Conservation (phyloP, 768 basidiomycete species). For the Amanita molliuscula region DNA sequence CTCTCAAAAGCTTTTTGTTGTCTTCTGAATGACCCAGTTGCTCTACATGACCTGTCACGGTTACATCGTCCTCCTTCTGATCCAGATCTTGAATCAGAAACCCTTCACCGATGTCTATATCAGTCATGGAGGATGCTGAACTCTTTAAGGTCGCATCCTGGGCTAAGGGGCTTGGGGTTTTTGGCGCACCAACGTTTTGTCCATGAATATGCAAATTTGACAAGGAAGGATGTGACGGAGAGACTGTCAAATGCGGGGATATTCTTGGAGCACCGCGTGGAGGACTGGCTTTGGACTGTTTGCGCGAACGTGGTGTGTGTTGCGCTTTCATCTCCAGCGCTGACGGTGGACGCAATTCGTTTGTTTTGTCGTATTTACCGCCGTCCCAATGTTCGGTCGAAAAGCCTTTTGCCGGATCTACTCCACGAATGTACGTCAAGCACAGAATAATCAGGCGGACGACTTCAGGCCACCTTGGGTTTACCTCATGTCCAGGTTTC, state of each 20-base stretch:
- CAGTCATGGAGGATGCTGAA: slow-evolving; percentile 62
- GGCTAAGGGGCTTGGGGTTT: slow-evolving; percentile 18
- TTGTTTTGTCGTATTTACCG: slow-evolving; percentile 1
- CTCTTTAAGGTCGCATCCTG: slow-evolving; percentile 32
- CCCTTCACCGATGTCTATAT: slow-evolving; percentile 56
- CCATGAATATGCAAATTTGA: slow-evolving; percentile 49
- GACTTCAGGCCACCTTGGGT: slow-evolving; percentile 58
- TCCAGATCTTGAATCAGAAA: slow-evolving; percentile 67
- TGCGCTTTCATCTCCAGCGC: background rate
- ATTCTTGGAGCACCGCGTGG: slow-evolving; percentile 11
- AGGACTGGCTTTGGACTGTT: slow-evolving; percentile 2
- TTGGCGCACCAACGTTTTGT: slow-evolving; percentile 25
- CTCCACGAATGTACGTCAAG: background rate
- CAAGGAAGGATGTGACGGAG: slow-evolving; percentile 42
- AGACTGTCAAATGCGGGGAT: slow-evolving; percentile 42
- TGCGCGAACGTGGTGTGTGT: slow-evolving; percentile 7
- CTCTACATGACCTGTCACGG: slow-evolving; percentile 33
- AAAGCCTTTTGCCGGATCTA: background rate
- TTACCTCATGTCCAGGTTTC: slow-evolving; percentile 37
- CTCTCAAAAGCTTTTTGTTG: slow-evolving; percentile 55
- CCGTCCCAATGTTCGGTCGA: background rate
- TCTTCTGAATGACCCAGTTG: slow-evolving; percentile 37
- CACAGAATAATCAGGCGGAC: slow-evolving; percentile 12
- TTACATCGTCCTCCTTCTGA: slow-evolving; percentile 44
- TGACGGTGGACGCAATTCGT: background rate